Base-by-base conservation (phyloP, 495 filamentous ascomycete species). In the Hypoxylon fuscum region DNA sequence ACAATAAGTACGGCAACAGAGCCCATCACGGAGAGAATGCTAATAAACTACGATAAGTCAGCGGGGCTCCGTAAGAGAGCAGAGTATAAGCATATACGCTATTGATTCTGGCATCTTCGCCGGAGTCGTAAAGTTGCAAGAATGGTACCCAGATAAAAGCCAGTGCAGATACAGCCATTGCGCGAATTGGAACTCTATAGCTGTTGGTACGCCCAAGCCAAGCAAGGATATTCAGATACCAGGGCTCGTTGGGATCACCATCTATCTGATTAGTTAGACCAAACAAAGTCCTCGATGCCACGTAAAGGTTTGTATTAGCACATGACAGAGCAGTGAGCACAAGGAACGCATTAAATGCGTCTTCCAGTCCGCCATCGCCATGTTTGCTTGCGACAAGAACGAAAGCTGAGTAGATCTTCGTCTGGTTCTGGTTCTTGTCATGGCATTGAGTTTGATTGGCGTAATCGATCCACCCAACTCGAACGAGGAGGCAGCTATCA, bases 231-330 rank as follows among this genome's bases (percentile, higher is more conserved):
- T 60, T 58, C 31, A 69, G 22, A 12, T 62, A 57, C 63, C 57
- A 63, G 23, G 49, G 50, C n/a, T 71, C 71, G 9, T 72, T 57
- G n/a, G 47, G 50, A 20, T 75, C 68, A 10, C 63, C 49, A 3
- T 71, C 58, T 35, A 72, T 41, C 15, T 69, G 66, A 15, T 71
- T 74, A 3, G 74, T 72, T 12, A 79, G 50, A 11, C 70, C 74
- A 38, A 78, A 81, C 1, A 81, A 58, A 10, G 74, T 76, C 7
- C 78, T 66, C 15, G 75, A 77, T 1, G 78, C 71, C 2, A 76
- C 69, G 52, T 77, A 81, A 9, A 81, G 73, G 35, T 69, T 76
- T 4, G 76, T 77, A 17, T 77, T 77, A 34, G 69, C 71, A 56
- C 62, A 69, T 8, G 14, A 71, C 57, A 65, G 29, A 1, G 59